Conservation (phyloP, 2,329 filamentous ascomycete species). For the Fusarium luffae region DNA sequence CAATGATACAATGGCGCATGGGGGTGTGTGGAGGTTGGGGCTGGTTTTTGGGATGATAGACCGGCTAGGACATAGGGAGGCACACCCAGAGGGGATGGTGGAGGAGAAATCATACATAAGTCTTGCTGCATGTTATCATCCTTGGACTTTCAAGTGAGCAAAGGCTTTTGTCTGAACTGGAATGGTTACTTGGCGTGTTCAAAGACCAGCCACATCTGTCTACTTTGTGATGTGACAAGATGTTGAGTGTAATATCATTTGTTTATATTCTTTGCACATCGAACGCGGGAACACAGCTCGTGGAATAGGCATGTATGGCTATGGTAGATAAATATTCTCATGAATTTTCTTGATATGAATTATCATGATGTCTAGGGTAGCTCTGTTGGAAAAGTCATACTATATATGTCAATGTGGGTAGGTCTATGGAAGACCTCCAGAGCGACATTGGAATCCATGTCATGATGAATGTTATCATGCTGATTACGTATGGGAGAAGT, state of each 20-base stretch:
- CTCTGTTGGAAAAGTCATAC: not conserved
- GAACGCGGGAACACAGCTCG: not conserved
- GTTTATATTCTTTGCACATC: not conserved
- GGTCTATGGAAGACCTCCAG: not conserved
- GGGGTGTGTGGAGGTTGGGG: not conserved
- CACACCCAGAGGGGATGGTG: not conserved
- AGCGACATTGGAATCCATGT: not conserved
- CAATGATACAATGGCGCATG: slow-evolving; percentile 21
- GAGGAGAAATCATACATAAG: slow-evolving; percentile 1
- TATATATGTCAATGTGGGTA: not conserved
- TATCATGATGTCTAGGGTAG: not conserved
- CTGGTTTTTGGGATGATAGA: slow-evolving; percentile 6
- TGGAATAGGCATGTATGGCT: not conserved
- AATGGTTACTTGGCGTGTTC: not conserved
- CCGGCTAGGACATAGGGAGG: slow-evolving; percentile 2
- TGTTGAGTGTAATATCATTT: not conserved
- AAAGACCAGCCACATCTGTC: not conserved
- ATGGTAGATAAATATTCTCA: not conserved
- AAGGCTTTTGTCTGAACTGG: not conserved
- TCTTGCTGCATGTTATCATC: slow-evolving; percentile 11
- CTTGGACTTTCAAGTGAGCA: not conserved
- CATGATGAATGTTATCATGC: not conserved
- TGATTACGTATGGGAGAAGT: not conserved
- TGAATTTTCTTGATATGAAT: not conserved
- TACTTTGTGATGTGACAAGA: not conserved